These are phyloP conservation scores for Didymella pinodella DNA, from an alignment of 2,329 filamentous ascomycete species.

Conservation along the genomic window DNA sequence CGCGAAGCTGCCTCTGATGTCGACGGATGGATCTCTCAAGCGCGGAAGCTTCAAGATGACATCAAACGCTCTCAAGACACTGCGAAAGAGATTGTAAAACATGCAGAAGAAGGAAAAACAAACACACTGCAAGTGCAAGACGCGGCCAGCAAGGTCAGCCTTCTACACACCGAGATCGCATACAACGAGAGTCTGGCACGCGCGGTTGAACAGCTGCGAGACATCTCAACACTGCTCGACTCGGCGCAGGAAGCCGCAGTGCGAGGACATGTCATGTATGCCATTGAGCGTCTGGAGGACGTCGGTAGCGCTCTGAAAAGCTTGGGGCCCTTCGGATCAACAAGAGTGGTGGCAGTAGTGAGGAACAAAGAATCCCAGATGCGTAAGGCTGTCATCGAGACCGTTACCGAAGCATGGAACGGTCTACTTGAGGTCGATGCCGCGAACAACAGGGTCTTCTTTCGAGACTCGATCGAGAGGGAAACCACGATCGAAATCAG, in stretches of 20 bases:
- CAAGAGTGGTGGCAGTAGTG: conserved; percentile 70
- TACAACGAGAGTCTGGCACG: conserved; percentile 64
- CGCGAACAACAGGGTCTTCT: conserved; percentile 62
- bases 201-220: conserved; percentile 60
- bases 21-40: conserved; percentile 84
- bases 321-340: conserved; percentile 68
- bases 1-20: conserved; percentile 80
- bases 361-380: conserved; percentile 71
- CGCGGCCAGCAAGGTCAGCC: conserved; percentile 61
- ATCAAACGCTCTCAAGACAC: conserved; percentile 81
- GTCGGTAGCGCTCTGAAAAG: conserved; percentile 64
- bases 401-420: conserved; percentile 75
- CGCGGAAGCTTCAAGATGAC: conserved; percentile 83
- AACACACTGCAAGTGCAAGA: conserved; percentile 71
- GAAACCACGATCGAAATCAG: conserved; percentile 42
- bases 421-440: conserved; percentile 70
- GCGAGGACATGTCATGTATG: conserved; percentile 55
- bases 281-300: conserved; percentile 59
- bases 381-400: conserved; percentile 70
- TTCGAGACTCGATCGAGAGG: conserved; percentile 60
- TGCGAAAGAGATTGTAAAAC: conserved; percentile 80
- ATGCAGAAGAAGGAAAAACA: conserved; percentile 73
- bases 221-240: conserved; percentile 60
- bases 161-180: conserved; percentile 66
- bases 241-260: conserved; percentile 56